These are phyloP conservation scores for Pyrrhoderma lamaoense DNA, from an alignment of 1,284 basidiomycete genomes.

Conservation along the genomic window DNA sequence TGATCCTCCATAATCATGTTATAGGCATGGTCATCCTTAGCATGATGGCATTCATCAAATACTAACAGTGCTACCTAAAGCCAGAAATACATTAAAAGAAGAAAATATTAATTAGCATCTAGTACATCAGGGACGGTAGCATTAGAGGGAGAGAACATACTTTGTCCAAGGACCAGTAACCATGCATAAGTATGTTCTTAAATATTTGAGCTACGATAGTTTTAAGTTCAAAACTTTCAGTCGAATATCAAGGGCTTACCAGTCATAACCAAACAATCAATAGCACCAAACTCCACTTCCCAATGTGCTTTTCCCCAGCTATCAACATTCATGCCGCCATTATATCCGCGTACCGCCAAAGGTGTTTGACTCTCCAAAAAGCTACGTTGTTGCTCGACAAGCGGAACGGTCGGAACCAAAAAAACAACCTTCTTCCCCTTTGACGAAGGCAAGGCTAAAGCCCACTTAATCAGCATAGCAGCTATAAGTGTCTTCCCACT, in stretches of 20 bases:
- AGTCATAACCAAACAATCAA: slow-evolving; percentile 79
- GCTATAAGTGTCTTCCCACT: slow-evolving; percentile 81
- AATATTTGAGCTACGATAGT: slow-evolving; percentile 63
- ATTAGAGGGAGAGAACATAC: no score
- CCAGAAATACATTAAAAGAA: no score
- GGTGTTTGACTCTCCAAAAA: slow-evolving; percentile 61
- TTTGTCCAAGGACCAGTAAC: slow-evolving; percentile 63
- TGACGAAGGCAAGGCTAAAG: slow-evolving; percentile 42
- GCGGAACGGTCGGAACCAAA: slow-evolving; percentile 72
- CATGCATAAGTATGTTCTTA: slow-evolving; percentile 70
- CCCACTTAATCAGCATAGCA: slow-evolving; percentile 71
- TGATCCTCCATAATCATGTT: slow-evolving; percentile 70
- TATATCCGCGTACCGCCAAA: slow-evolving; percentile 56
- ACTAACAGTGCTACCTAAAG: slow-evolving; percentile 64
- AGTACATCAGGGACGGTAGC: no score
- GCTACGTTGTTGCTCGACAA: slow-evolving; percentile 73
- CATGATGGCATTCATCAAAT: slow-evolving; percentile 80
- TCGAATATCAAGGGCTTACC: slow-evolving; percentile 33
- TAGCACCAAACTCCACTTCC: slow-evolving; percentile 50
- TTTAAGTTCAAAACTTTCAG: neutral
- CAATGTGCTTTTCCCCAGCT: slow-evolving; percentile 60
- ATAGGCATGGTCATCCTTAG: slow-evolving; percentile 73
- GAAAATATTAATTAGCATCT: no score
- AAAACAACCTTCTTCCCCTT: slow-evolving; percentile 55
- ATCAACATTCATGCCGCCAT: slow-evolving; percentile 63